phyloP scores from a whole-genome alignment of 1,139 yeast genomes.

The Diutina scorzettiae region DNA sequence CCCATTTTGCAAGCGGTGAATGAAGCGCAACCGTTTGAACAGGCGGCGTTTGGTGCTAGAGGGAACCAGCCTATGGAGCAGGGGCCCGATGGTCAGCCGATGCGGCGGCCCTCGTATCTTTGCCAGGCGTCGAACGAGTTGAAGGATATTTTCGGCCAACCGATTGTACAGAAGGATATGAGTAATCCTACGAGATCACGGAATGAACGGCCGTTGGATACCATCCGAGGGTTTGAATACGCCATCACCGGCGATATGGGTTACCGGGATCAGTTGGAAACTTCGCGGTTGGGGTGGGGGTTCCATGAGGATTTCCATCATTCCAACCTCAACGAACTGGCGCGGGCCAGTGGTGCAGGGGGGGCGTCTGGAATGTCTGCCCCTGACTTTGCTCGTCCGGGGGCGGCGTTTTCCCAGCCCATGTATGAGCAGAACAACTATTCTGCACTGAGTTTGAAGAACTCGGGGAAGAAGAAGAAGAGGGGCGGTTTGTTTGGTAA shows the following conservation, averaged over 20 bases:
- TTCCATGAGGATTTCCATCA: conserved; percentile 38
- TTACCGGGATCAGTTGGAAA: conserved; percentile 71
- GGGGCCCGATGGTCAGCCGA: conserved; percentile 19
- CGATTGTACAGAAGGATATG: conserved; percentile 63
- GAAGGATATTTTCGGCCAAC: conserved; percentile 76
- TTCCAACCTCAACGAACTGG: conserved; percentile 18
- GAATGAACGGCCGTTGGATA: conserved; percentile 92
- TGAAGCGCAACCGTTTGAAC: conserved; percentile 93
- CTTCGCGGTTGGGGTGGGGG: conserved; percentile 69
- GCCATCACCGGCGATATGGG: conserved; percentile 79
- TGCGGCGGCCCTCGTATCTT: conserved; percentile 16
- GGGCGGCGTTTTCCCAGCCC: conserved; percentile 31
- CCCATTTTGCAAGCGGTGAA: conserved; percentile 85
- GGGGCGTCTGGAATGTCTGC: conserved; percentile 10
- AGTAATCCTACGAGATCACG: conserved; percentile 88
- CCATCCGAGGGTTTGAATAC: conserved; percentile 85
- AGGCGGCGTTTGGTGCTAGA: conserved; percentile 17
- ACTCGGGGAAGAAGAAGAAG: conserved; percentile 23
- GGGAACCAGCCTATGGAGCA: conserved; percentile 17
- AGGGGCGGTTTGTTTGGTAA: conserved; percentile 67
- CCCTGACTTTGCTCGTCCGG: conserved; percentile 17
- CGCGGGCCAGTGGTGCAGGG: conserved; percentile 6
- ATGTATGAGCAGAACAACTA: conserved; percentile 52
- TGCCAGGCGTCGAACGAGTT: conserved; percentile 24
- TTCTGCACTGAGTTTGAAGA: conserved; percentile 29